Evolutionary conservation across 306 rosid genomes (phyloP).

Genomic region (Prosopis cineraria): DNA sequence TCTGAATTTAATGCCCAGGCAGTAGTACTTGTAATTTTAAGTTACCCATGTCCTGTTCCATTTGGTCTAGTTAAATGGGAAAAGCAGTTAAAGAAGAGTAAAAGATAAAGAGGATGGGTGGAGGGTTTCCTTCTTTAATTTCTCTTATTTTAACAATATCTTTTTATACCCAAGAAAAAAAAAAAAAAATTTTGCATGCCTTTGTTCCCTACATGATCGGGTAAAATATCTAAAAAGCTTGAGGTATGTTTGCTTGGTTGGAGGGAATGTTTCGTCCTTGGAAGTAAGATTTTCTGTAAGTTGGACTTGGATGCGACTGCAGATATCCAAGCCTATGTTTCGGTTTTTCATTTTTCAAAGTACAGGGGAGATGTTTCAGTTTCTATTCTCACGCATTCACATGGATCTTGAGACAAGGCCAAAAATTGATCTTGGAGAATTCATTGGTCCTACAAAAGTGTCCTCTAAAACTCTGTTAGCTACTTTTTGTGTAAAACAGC

Average conservation of each 20-base stretch:
- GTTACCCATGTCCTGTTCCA: constrained; percentile 31
- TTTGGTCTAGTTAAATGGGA: constrained; percentile 44
- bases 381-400: constrained; percentile 12
- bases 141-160: constrained; percentile 18
- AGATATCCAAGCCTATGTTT: constrained; percentile 5
- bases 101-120: constrained; percentile 26
- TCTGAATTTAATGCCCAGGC: constrained; percentile 28
- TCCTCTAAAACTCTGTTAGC: background rate
- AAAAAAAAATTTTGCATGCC: background rate
- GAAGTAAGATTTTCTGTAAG: constrained; percentile 1
- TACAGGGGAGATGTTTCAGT: constrained; percentile 14
- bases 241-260: background rate
- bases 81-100: constrained; percentile 35
- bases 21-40: background rate
- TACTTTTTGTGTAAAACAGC: constrained; percentile 33
- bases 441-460: constrained; percentile 34
- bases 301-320: constrained; percentile 30
- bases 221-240: constrained; percentile 20
- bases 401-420: background rate
- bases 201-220: background rate
- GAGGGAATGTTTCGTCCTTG: constrained; percentile 42
- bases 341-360: background rate
- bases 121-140: constrained; percentile 13
- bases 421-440: constrained; percentile 29
- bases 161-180: constrained; percentile 5